Conservation (phyloP, 345 rosid genomes). For the Salix koriyanagi region DNA sequence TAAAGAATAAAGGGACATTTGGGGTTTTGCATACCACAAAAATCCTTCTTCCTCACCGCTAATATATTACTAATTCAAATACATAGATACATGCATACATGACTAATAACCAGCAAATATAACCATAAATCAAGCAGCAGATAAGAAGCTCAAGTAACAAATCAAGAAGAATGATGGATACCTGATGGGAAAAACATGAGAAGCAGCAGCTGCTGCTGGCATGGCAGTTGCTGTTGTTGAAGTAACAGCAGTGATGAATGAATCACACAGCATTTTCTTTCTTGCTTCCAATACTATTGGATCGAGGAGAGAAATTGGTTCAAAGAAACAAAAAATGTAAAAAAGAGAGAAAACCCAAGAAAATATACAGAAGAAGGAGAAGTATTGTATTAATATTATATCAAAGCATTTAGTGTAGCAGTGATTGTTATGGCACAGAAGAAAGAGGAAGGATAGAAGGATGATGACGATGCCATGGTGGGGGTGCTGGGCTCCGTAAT, state of each 20-base stretch:
- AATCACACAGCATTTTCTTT: neutral
- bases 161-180: neutral
- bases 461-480: neutral
- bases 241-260: neutral
- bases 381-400: neutral
- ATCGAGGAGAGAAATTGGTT: neutral
- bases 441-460: neutral
- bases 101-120: no score
- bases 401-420: neutral
- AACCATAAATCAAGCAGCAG: neutral
- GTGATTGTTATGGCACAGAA: neutral
- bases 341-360: neutral
- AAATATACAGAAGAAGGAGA: neutral
- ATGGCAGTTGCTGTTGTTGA: neutral
- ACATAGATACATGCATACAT: neutral
- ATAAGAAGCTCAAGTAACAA: neutral
- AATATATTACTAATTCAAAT: neutral
- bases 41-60: conserved; percentile 9
- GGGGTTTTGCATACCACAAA: conserved; percentile 15
- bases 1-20: conserved; percentile 58
- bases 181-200: neutral
- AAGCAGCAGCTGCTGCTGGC: neutral
- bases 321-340: neutral
- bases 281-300: neutral
- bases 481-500: neutral